Conservation (phyloP, 371 early-diverging fungal species). For the Fennellomyces sp. region DNA sequence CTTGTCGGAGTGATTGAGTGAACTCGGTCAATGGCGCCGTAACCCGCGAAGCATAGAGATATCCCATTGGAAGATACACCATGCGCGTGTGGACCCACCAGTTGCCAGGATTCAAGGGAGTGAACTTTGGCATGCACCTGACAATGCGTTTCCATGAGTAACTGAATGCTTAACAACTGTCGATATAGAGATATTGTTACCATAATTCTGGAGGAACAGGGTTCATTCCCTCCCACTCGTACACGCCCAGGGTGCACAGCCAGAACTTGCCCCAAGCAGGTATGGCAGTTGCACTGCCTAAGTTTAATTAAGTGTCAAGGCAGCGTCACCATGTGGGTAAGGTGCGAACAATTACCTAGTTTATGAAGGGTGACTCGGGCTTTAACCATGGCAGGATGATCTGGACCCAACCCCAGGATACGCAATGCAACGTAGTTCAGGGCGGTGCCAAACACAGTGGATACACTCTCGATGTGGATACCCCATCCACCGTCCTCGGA, state of each 20-base stretch:
- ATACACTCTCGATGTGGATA: constrained; percentile 91
- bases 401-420: constrained; percentile 85
- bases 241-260: constrained; percentile 87
- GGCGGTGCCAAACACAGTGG: constrained; percentile 94
- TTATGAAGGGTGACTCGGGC: constrained; percentile 86
- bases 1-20: constrained; percentile 78
- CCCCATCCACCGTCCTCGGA: constrained; percentile 96
- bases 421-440: constrained; percentile 93
- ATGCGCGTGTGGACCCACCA: constrained; percentile 93
- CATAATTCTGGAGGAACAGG: constrained; percentile 95
- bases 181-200: constrained; percentile 36
- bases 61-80: constrained; percentile 95
- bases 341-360: constrained; percentile 54
- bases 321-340: neutral
- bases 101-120: constrained; percentile 89
- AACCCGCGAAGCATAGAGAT: constrained; percentile 79
- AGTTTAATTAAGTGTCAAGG: neutral
- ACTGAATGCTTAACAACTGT: neutral
- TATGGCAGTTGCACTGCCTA: constrained; percentile 81
- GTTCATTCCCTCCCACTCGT: constrained; percentile 96
- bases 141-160: no score
- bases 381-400: constrained; percentile 85
- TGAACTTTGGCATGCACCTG: constrained; percentile 80
- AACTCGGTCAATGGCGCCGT: constrained; percentile 67
- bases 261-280: constrained; percentile 99